Conservation (phyloP, 306 rosid genomes). For the Cicer bijugum region DNA sequence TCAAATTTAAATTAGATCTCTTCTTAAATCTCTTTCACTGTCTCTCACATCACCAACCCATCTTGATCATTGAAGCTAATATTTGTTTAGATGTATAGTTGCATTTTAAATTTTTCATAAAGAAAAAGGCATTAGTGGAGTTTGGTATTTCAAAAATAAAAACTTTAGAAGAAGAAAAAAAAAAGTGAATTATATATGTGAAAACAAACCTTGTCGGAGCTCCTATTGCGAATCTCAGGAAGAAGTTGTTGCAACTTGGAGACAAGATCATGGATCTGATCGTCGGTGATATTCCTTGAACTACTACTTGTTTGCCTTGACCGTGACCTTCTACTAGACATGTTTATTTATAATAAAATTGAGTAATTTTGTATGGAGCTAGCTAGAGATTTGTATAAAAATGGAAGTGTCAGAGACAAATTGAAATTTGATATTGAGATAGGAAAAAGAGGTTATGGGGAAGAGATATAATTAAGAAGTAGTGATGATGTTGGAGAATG, state of each 20-base stretch:
- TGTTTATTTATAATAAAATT: neutral
- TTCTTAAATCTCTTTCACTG: no score
- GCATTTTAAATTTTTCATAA: no score
- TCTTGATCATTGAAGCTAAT: no score
- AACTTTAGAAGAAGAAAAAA: neutral
- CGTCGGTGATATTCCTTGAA: slow-evolving; percentile 83
- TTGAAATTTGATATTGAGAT: slow-evolving; percentile 9
- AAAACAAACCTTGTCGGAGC: slow-evolving; percentile 76
- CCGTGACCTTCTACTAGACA: slow-evolving; percentile 56
- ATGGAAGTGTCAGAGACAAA: slow-evolving; percentile 6
- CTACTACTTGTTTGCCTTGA: slow-evolving; percentile 73
- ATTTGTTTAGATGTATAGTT: no score
- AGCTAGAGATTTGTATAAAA: neutral
- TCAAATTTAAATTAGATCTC: no score
- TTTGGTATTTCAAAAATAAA: no score
- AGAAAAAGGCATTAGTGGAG: no score
- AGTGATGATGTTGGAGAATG: slow-evolving; percentile 26
- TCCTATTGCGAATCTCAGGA: slow-evolving; percentile 83
- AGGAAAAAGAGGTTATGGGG: neutral
- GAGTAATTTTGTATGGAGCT: neutral
- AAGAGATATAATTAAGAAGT: neutral
- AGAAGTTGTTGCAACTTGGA: slow-evolving; percentile 93
- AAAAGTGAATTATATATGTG: neutral
- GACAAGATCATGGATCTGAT: slow-evolving; percentile 93
- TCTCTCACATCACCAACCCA: no score